Conservation (phyloP, 1,139 yeast genomes). For the Scheffersomyces insectosa region DNA sequence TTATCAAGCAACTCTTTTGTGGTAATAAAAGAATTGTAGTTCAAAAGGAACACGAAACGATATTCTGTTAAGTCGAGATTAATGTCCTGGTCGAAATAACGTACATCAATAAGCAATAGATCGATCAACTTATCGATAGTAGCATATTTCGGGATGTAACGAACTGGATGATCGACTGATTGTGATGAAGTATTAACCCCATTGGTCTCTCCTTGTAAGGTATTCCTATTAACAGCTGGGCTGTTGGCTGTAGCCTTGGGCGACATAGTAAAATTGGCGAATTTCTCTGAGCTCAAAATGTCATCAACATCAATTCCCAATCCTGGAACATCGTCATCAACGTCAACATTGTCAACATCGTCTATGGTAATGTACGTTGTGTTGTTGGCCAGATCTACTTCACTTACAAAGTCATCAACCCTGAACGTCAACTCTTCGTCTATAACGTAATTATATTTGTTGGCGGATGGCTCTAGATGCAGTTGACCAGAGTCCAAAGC, state of each 20-base stretch:
- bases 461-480: slow-evolving; percentile 18
- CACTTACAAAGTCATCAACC: slow-evolving; percentile 40
- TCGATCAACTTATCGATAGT: slow-evolving; percentile 44
- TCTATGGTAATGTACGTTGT: slow-evolving; percentile 20
- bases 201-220: slow-evolving; percentile 4
- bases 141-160: slow-evolving; percentile 44
- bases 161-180: slow-evolving; percentile 8
- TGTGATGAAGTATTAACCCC: neutral
- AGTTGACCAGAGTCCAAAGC: slow-evolving; percentile 11
- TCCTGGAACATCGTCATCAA: slow-evolving; percentile 41
- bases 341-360: slow-evolving; percentile 33
- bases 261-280: slow-evolving; percentile 33
- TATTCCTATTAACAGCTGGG: slow-evolving; percentile 1
- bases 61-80: slow-evolving; percentile 46
- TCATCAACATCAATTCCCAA: slow-evolving; percentile 50
- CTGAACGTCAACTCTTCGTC: slow-evolving; percentile 39
- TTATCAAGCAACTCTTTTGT: slow-evolving; percentile 45
- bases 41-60: slow-evolving; percentile 44
- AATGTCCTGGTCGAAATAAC: slow-evolving; percentile 37
- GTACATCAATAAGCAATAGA: slow-evolving; percentile 41
- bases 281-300: slow-evolving; percentile 44
- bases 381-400: slow-evolving; percentile 24
- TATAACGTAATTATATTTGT: slow-evolving; percentile 30
- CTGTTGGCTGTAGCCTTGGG: slow-evolving; percentile 13
- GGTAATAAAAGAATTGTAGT: slow-evolving; percentile 43